phyloP scores from a whole-genome alignment of 2,329 filamentous ascomycete genomes.

The Penicillium sp. region DNA sequence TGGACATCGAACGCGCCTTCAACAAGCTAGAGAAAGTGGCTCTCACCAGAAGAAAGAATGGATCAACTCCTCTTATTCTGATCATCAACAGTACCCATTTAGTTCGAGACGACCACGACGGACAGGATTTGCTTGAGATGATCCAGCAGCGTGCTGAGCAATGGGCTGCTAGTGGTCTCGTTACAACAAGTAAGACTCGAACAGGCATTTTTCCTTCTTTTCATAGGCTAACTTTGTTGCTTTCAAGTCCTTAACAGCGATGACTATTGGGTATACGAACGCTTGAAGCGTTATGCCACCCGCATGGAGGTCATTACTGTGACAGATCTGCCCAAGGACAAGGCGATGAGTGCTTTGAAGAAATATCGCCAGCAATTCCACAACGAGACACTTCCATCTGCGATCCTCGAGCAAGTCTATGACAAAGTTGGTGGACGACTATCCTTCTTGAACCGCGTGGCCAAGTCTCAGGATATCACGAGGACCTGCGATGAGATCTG shows the following conservation, averaged over 20 bases:
- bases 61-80: constrained; percentile 73
- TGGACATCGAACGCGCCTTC: constrained; percentile 94
- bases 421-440: constrained; percentile 81
- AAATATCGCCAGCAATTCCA: constrained; percentile 81
- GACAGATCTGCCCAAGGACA: constrained; percentile 72
- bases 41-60: constrained; percentile 57
- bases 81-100: constrained; percentile 95
- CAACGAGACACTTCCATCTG: constrained; percentile 52
- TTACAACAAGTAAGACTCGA: constrained; percentile 59
- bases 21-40: constrained; percentile 99
- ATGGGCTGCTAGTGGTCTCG: constrained; percentile 88
- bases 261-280: constrained; percentile 98
- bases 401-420: constrained; percentile 74
- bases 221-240: neutral
- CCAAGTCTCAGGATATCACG: constrained; percentile 80
- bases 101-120: constrained; percentile 85
- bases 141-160: constrained; percentile 94
- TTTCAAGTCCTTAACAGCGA: constrained; percentile 84
- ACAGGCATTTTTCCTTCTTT: neutral
- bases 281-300: constrained; percentile 85
- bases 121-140: constrained; percentile 88
- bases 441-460: constrained; percentile 83
- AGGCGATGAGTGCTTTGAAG: constrained; percentile 72
- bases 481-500: constrained; percentile 71
- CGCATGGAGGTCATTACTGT: constrained; percentile 92